Evolutionary conservation across 495 filamentous ascomycete genomes (phyloP).

Genomic region (Aspergillus carlsbadensis): DNA sequence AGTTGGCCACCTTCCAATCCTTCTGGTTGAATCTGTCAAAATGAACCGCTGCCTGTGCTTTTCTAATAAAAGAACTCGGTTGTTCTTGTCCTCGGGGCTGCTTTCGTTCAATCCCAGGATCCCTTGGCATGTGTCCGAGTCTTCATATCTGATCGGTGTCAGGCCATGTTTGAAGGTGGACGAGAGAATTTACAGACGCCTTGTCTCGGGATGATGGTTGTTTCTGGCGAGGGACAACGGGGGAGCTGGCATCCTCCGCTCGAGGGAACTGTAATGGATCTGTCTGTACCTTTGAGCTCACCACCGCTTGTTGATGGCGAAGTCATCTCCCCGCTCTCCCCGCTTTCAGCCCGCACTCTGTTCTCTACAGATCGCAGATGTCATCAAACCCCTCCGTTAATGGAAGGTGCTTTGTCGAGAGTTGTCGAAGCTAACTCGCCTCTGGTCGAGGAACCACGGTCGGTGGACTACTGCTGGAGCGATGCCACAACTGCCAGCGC

Average conservation of each 20-base stretch:
- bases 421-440: neutral
- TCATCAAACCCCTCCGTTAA: neutral
- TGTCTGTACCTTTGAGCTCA: neutral
- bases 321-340: neutral
- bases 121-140: neutral
- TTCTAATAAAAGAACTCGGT: neutral
- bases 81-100: neutral
- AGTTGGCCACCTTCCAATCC: neutral
- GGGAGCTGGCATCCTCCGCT: neutral
- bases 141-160: neutral
- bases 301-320: neutral
- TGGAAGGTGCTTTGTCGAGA: neutral
- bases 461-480: conserved; percentile 9
- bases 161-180: neutral
- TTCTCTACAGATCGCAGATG: neutral
- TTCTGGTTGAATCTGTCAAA: neutral
- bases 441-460: neutral
- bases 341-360: neutral
- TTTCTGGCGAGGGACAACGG: neutral
- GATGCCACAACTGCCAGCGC: conserved; percentile 17
- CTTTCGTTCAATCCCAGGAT: neutral
- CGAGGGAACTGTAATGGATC: neutral
- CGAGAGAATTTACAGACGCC: neutral
- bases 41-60: neutral
- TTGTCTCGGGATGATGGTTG: neutral